A percentile compares a stretch with the other conserved stretches of the same genome.
Evolutionary conservation across 1,139 yeast species (phyloP).

Genomic region (Meyerozyma guilliermondii): DNA sequence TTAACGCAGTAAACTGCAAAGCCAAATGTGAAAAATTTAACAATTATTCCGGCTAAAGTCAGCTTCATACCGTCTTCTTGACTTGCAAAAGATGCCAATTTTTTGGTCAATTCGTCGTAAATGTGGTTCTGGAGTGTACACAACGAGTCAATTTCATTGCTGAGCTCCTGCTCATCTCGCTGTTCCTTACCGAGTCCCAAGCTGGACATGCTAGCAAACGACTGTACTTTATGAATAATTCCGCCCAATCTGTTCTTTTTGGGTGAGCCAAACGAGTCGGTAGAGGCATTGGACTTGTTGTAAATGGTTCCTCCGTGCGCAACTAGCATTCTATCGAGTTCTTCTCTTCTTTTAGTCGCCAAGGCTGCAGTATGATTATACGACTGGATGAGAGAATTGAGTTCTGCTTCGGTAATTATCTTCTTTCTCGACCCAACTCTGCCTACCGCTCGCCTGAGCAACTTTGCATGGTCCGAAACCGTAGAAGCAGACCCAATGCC

Average conservation of each 20-base stretch:
- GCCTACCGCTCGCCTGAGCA: constrained; percentile 2
- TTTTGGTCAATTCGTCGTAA: constrained; percentile 25
- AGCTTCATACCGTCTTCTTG: not conserved
- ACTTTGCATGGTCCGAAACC: constrained; percentile 3
- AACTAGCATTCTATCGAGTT: constrained; percentile 20
- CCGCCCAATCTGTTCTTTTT: constrained; percentile 17
- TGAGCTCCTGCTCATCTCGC: constrained; percentile 29
- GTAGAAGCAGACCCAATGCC: constrained; percentile 78
- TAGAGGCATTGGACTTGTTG: constrained; percentile 13
- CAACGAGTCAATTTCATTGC: constrained; percentile 32
- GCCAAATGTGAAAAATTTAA: constrained; percentile 15
- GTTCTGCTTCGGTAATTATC: constrained; percentile 15
- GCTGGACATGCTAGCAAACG: constrained; percentile 33
- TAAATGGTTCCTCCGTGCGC: constrained; percentile 25
- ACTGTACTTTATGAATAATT: constrained; percentile 35
- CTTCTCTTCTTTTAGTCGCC: constrained; percentile 27
- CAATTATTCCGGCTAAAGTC: not conserved
- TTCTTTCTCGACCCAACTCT: not conserved
- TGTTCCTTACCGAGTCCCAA: constrained; percentile 11
- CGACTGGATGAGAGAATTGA: constrained; percentile 29
- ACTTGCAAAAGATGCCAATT: constrained; percentile 12
- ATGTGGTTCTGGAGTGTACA: constrained; percentile 20
- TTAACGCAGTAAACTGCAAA: constrained; percentile 65
- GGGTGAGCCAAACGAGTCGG: constrained; percentile 5
- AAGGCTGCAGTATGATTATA: constrained; percentile 37